A percentile compares a stretch with the other conserved stretches of the same genome.
phyloP scores from a whole-genome alignment of 306 rosid genomes.

The Elaeagnus macrophylla region DNA sequence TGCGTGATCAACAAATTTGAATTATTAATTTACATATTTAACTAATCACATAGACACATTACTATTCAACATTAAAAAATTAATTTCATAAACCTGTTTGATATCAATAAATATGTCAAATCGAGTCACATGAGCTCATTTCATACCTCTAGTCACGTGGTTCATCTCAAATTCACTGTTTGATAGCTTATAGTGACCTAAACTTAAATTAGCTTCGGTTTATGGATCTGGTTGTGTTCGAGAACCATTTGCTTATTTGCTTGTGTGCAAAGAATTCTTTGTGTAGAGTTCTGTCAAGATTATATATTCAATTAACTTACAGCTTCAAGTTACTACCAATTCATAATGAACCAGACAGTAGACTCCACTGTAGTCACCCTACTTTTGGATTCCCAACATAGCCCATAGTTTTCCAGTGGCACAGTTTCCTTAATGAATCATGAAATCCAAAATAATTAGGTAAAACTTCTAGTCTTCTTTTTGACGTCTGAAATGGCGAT shows the following conservation, averaged over 20 bases:
- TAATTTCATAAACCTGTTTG: too few species aligned
- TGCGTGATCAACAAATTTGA: too few species aligned
- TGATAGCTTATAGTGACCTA: not conserved
- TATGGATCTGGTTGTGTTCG: not conserved
- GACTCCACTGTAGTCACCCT: not conserved
- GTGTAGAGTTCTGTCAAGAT: not conserved
- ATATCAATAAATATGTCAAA: too few species aligned
- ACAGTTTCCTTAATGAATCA: not conserved
- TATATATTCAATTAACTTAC: too few species aligned
- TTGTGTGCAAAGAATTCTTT: not conserved
- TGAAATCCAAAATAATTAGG: not conserved
- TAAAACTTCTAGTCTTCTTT: not conserved
- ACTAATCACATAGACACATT: too few species aligned
- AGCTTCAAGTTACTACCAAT: not conserved
- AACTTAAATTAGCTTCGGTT: conserved; percentile 1
- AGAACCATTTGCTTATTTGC: not conserved
- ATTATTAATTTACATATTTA: too few species aligned
- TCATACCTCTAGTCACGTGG: not conserved
- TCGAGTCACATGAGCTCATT: too few species aligned
- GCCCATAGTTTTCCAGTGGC: not conserved
- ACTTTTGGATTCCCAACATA: not conserved
- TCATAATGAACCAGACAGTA: not conserved
- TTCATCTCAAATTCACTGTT: conserved; percentile 5
- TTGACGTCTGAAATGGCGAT: not conserved
- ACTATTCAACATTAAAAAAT: too few species aligned